Evolutionary conservation across 257 asterid genomes (phyloP), one percentile per base, ranked within the genome.

Genomic region (Solanum tarijense): DNA sequence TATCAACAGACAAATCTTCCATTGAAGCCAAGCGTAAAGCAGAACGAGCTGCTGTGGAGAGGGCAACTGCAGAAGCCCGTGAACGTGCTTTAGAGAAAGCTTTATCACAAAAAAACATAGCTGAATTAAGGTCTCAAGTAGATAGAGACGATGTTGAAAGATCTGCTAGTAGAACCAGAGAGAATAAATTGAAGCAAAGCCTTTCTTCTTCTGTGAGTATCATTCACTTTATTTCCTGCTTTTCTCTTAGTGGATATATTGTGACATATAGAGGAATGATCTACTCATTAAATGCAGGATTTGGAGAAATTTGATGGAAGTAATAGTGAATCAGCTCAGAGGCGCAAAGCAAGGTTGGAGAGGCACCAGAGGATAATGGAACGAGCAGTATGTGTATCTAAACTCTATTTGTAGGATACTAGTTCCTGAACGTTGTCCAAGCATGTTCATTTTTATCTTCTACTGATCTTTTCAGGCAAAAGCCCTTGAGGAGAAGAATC

Each of bases 291-390:
- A 43, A 75, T 90, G 89, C 98, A 97, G 99, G 99, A 96, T 89
- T 88, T 95, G 90, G 98, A 94, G 91, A 91, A 88, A 29, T 69
- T 62, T 90, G 94, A 89, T 88, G 96, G 91, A 86, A 88, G 73
- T 35, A 88, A 16, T 85, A 91, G 83, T 75, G 99, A 95, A 91
- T 94, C 99, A 74, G 98, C 98, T 36, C 96, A 93, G 94, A 96
- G 99, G 89, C 93, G 93, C 87, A 96, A 96, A 93, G 98, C 98
- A 88, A 95, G 94, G 91, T 88, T 95, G 76, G 99, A 97, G 96
- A 96, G 97, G 92, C 98, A 97, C 91, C 98, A 97, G 90, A 94
- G 99, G 90, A 96, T 95, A 91, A 96, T 92, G 97, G 99, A 97
- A 88, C 93, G 99, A 92, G 99, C 98, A 88, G 99, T 97, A 94